Evolutionary conservation across 108 stramenopile genomes (phyloP).

Genomic region (Fragilaria radians): DNA sequence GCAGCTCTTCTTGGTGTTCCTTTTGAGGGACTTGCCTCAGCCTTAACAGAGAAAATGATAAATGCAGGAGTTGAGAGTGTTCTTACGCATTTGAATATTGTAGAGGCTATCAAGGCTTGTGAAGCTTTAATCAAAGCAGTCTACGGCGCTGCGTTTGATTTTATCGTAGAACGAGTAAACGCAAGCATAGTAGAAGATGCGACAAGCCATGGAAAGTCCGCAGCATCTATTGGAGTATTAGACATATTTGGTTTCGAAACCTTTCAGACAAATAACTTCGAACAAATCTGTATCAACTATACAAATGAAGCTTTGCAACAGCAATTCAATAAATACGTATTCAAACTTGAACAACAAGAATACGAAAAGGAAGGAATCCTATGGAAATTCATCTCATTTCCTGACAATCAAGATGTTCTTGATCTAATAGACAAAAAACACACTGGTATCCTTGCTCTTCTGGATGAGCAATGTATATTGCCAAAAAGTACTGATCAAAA

Average conservation of each 20-base stretch:
- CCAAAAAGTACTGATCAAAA: slow-evolving; percentile 30
- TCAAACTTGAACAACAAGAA: slow-evolving; percentile 52
- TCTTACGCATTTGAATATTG: slow-evolving; percentile 50
- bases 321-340: slow-evolving; percentile 47
- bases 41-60: slow-evolving; percentile 22
- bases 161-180: slow-evolving; percentile 54
- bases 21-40: no score
- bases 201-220: slow-evolving; percentile 9
- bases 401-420: slow-evolving; percentile 86
- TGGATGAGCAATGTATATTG: slow-evolving; percentile 69
- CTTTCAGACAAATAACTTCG: slow-evolving; percentile 67
- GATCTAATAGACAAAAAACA: slow-evolving; percentile 81
- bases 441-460: slow-evolving; percentile 57
- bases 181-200: slow-evolving; percentile 23
- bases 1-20: slow-evolving; percentile 37
- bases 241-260: slow-evolving; percentile 94
- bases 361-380: slow-evolving; percentile 34
- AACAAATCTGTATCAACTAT: slow-evolving; percentile 87
- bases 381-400: slow-evolving; percentile 61
- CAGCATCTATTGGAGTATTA: slow-evolving; percentile 69
- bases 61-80: slow-evolving; percentile 34
- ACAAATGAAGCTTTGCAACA: slow-evolving; percentile 84
- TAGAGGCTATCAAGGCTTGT: slow-evolving; percentile 51
- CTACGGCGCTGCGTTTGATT: slow-evolving; percentile 60
- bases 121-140: slow-evolving; percentile 82